Evolutionary conservation across 495 filamentous ascomycete species (phyloP).

Genomic region (Mycothermus thermophilus): DNA sequence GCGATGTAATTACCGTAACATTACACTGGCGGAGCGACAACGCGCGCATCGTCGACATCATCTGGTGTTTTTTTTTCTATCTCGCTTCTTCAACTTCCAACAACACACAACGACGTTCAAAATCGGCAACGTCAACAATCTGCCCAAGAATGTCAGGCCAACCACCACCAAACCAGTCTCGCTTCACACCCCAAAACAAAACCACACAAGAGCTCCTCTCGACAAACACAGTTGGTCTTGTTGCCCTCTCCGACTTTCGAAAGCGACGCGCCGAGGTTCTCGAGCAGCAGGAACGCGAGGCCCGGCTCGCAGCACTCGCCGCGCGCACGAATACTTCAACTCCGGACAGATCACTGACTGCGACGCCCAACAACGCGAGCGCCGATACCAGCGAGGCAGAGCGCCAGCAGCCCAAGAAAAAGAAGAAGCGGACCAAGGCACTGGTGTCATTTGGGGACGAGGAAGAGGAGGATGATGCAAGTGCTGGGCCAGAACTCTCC

Average conservation of each 20-base stretch:
- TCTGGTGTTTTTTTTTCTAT: too few species aligned
- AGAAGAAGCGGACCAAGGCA: slow-evolving; percentile 22
- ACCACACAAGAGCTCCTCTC: slow-evolving; percentile 86
- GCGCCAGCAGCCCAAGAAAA: slow-evolving; percentile 28
- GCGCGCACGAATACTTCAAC: slow-evolving; percentile 26
- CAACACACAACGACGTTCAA: not conserved
- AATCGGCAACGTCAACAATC: not conserved
- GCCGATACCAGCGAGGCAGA: slow-evolving; percentile 32
- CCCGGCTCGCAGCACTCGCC: slow-evolving; percentile 46
- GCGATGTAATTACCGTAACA: too few species aligned
- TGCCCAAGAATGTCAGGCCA: slow-evolving; percentile 24
- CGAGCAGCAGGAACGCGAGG: slow-evolving; percentile 79
- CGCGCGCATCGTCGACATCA: too few species aligned
- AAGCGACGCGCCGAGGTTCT: slow-evolving; percentile 90
- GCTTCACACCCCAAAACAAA: slow-evolving; percentile 66
- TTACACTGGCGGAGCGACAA: too few species aligned
- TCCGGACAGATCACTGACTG: slow-evolving; percentile 25
- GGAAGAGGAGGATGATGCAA: slow-evolving; percentile 21
- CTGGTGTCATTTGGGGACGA: slow-evolving; percentile 31
- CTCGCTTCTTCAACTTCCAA: too few species aligned
- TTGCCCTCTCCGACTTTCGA: slow-evolving; percentile 85
- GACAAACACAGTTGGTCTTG: slow-evolving; percentile 84
- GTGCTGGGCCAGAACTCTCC: slow-evolving; percentile 1
- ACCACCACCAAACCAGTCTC: too few species aligned
- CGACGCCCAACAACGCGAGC: slow-evolving; percentile 25